These are phyloP conservation scores for Pseudomonodictys pantanalensis DNA, from an alignment of 495 filamentous ascomycete genomes.

Conservation along the genomic window DNA sequence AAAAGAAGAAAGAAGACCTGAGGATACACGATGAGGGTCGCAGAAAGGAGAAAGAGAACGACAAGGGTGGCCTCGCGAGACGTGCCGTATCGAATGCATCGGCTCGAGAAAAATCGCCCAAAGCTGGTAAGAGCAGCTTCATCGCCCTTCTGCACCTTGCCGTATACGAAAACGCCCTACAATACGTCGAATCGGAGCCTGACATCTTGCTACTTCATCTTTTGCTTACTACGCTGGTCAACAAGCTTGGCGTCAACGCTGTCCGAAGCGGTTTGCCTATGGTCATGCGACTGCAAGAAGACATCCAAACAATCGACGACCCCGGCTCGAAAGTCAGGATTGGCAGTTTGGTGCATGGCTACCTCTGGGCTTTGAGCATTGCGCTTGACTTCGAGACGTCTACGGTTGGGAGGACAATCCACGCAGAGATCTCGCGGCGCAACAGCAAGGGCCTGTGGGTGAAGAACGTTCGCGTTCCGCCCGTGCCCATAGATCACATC, in stretches of 20 bases:
- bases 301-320: constrained; percentile 64
- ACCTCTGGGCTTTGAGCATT: constrained; percentile 74
- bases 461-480: constrained; percentile 57
- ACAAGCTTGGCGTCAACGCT: constrained; percentile 80
- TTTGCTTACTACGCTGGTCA: constrained; percentile 66
- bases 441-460: constrained; percentile 73
- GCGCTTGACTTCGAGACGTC: constrained; percentile 73
- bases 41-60: constrained; percentile 39
- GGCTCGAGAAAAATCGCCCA: constrained; percentile 56
- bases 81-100: constrained; percentile 69
- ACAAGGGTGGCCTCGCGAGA: constrained; percentile 51
- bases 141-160: constrained; percentile 81
- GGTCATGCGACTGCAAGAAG: constrained; percentile 82
- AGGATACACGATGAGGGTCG: constrained; percentile 55
- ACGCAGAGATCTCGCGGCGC: constrained; percentile 70
- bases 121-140: constrained; percentile 62
- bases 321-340: constrained; percentile 67
- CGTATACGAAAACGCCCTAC: constrained; percentile 78
- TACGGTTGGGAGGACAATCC: constrained; percentile 62
- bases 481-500: constrained; percentile 51
- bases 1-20: constrained; percentile 68
- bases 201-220: constrained; percentile 75
- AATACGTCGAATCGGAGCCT: constrained; percentile 62
- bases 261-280: constrained; percentile 77
- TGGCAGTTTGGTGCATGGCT: constrained; percentile 81